Conservation (phyloP, 176 grass and related monocot genomes). For the Oryza punctata region DNA sequence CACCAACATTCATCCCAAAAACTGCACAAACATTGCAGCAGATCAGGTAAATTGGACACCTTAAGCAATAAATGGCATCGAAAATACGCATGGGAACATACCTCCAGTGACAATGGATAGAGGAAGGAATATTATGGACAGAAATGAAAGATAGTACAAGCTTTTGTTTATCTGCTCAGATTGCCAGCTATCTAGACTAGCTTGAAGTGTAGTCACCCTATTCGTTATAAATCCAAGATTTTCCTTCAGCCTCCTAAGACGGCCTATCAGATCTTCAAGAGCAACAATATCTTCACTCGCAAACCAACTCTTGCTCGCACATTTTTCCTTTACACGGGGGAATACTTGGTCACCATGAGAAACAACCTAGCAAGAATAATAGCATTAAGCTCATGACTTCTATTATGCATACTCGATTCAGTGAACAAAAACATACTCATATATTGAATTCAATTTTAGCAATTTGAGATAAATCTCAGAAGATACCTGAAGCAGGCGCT, state of each 20-base stretch:
- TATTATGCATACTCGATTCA: not conserved
- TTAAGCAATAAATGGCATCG: not conserved
- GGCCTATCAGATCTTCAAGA: constrained; percentile 78
- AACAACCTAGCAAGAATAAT: constrained; percentile 57
- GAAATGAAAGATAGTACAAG: constrained; percentile 88
- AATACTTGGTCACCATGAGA: constrained; percentile 96
- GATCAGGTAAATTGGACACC: constrained; percentile 2
- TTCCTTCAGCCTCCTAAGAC: constrained; percentile 89
- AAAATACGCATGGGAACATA: constrained; percentile 30
- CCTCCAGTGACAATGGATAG: constrained; percentile 89
- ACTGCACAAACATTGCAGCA: constrained; percentile 45
- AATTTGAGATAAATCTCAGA: constrained; percentile 4
- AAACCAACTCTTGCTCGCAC: constrained; percentile 77
- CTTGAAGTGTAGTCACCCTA: constrained; percentile 81
- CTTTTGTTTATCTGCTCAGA: constrained; percentile 93
- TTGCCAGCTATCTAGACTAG: constrained; percentile 96
- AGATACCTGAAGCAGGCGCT: constrained; percentile 86
- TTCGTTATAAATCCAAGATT: constrained; percentile 84
- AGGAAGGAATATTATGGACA: constrained; percentile 93
- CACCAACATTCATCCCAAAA: constrained; percentile 96
- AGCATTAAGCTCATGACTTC: not conserved
- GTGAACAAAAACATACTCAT: not conserved
- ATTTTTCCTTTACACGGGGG: constrained; percentile 88
- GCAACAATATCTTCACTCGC: constrained; percentile 60
- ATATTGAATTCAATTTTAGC: not conserved